Conservation (phyloP, 768 basidiomycete species). For the Glaciozyma antarctica region DNA sequence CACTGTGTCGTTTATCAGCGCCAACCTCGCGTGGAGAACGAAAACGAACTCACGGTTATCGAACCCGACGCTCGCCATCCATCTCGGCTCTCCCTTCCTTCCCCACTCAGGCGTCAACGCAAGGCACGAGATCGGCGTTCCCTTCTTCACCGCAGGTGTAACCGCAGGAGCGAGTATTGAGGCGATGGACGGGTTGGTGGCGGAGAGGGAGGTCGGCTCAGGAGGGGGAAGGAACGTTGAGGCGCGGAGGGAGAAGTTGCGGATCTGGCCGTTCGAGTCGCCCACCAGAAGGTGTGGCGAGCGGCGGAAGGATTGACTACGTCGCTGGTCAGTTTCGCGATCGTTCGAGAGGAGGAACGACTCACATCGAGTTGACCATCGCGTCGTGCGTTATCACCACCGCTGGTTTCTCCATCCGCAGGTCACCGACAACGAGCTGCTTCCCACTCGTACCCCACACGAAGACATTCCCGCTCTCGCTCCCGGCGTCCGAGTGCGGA, state of each 20-base stretch:
- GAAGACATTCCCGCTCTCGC: background rate
- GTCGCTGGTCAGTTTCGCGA: background rate
- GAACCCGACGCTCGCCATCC: conserved; percentile 8
- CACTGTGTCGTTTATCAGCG: background rate
- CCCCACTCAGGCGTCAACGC: background rate
- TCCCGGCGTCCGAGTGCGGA: background rate
- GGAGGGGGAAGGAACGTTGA: background rate
- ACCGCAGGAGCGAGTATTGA: background rate
- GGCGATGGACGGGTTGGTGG: background rate
- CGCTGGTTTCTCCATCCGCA: conserved; percentile 4
- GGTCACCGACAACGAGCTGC: background rate
- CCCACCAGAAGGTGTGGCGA: conserved; percentile 1
- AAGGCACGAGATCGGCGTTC: background rate
- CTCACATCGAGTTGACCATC: conserved; percentile 8
- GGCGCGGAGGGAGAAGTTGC: conserved; percentile 2
- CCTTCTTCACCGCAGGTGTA: background rate
- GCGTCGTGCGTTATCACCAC: background rate
- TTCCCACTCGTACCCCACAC: conserved; percentile 12
- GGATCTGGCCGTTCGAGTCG: conserved; percentile 3
- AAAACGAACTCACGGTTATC: conserved; percentile 1
- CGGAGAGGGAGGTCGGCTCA: background rate
- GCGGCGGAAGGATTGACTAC: conserved; percentile 5
- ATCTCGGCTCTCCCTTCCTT: background rate
- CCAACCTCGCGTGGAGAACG: background rate
- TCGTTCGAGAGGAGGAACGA: background rate